Conservation (phyloP, 1,139 yeast species). For the Ashbya aceris region DNA sequence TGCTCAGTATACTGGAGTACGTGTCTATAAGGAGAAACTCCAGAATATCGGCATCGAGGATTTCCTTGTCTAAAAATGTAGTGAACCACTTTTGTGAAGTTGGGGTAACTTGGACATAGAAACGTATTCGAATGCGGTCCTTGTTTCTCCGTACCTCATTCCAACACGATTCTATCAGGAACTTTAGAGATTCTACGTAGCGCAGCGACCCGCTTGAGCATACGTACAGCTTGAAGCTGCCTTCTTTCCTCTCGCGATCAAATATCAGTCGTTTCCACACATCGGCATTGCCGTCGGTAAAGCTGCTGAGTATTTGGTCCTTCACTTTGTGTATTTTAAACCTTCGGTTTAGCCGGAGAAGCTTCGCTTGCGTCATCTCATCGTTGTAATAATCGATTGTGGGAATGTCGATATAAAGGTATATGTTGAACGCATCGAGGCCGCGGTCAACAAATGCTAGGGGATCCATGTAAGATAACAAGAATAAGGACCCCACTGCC, state of each 20-base stretch:
- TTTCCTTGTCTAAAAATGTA: slow-evolving; percentile 20
- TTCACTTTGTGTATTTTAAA: slow-evolving; percentile 24
- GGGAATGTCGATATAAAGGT: slow-evolving; percentile 28
- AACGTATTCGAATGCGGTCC: slow-evolving; percentile 12
- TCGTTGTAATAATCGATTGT: slow-evolving; percentile 29
- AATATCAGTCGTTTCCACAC: slow-evolving; percentile 12
- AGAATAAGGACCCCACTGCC: slow-evolving; percentile 22
- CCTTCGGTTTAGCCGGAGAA: slow-evolving; percentile 24
- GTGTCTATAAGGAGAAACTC: slow-evolving; percentile 15
- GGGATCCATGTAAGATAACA: slow-evolving; percentile 18
- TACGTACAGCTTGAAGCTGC: slow-evolving; percentile 13
- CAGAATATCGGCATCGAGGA: slow-evolving; percentile 14
- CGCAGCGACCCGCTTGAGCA: slow-evolving; percentile 27
- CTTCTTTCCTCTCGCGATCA: background rate
- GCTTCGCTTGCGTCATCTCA: slow-evolving; percentile 22
- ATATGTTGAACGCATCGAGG: slow-evolving; percentile 13
- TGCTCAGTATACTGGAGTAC: slow-evolving; percentile 9
- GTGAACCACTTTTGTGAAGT: slow-evolving; percentile 28
- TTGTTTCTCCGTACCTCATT: slow-evolving; percentile 9
- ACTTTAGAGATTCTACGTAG: slow-evolving; percentile 29
- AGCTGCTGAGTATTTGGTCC: slow-evolving; percentile 19
- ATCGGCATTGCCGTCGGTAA: slow-evolving; percentile 19
- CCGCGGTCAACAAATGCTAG: slow-evolving; percentile 7
- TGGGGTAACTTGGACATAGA: slow-evolving; percentile 22
- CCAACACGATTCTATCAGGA: slow-evolving; percentile 23